Evolutionary conservation across 2,329 filamentous ascomycete species (phyloP).

Genomic region (Fusarium lateritium): DNA sequence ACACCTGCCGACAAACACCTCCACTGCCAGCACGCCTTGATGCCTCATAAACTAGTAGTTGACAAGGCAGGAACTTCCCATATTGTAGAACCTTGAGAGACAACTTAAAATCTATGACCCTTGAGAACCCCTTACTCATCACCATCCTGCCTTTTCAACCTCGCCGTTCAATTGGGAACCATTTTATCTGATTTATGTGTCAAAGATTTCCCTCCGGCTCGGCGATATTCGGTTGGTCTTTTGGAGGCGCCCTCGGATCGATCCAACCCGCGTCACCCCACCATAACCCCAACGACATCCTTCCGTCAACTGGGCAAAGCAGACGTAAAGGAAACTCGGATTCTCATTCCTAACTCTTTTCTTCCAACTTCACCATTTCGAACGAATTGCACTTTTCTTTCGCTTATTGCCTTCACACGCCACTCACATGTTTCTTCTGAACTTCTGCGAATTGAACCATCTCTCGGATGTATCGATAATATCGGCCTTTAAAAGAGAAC

Average conservation of each 20-base stretch:
- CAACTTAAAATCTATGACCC: not conserved
- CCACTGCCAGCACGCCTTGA: not conserved
- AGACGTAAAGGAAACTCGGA: constrained; percentile 5
- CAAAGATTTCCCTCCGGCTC: constrained; percentile 15
- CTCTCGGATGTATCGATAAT: not conserved
- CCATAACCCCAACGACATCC: constrained; percentile 39
- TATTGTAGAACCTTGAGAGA: constrained; percentile 7
- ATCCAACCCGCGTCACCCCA: constrained; percentile 41
- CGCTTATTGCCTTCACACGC: not conserved
- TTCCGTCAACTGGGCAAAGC: constrained; percentile 23
- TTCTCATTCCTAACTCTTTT: constrained; percentile 5
- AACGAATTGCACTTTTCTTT: not conserved
- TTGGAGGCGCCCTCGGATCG: constrained; percentile 26
- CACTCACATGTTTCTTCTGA: not conserved
- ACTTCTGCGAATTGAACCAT: not conserved
- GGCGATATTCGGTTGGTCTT: constrained; percentile 24
- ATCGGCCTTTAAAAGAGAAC: constrained; percentile 6
- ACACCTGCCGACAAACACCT: not conserved
- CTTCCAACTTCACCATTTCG: not conserved
- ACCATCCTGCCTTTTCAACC: not conserved
- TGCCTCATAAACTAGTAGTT: constrained; percentile 13
- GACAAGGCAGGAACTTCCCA: constrained; percentile 3
- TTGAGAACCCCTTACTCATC: not conserved
- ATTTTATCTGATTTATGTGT: not conserved
- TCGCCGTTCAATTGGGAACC: not conserved